Percentiles rank a stretch among this genome's conserved stretches.
phyloP scores from a whole-genome alignment of 495 filamentous ascomycete species.

The Penicilliopsis zonata region DNA sequence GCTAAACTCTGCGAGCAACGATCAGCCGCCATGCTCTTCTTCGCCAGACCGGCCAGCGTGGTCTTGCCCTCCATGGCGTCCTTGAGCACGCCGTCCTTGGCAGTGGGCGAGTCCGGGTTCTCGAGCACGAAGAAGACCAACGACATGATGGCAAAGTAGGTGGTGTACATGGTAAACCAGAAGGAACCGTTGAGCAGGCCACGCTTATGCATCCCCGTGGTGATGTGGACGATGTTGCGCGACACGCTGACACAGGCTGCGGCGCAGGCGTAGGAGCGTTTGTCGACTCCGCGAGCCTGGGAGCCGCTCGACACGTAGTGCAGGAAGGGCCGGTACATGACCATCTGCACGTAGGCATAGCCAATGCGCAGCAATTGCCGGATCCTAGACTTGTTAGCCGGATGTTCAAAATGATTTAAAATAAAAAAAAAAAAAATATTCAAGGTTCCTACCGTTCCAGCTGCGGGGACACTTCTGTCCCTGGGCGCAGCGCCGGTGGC shows the following conservation, averaged over 20 bases:
- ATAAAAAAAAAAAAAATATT: not conserved
- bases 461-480: constrained; percentile 58
- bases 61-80: constrained; percentile 77
- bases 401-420: not conserved
- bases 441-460: constrained; percentile 56
- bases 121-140: constrained; percentile 84
- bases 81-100: constrained; percentile 63
- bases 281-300: constrained; percentile 59
- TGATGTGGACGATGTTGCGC: constrained; percentile 89
- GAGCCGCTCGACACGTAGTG: constrained; percentile 78
- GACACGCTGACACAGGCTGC: constrained; percentile 87
- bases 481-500: constrained; percentile 61
- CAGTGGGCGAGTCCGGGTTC: constrained; percentile 65
- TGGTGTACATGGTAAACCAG: constrained; percentile 95
- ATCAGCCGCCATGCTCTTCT: constrained; percentile 80
- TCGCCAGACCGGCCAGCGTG: constrained; percentile 62
- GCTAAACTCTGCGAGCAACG: constrained; percentile 64
- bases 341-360: constrained; percentile 86
- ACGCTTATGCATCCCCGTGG: constrained; percentile 74
- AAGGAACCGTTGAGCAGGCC: constrained; percentile 78
- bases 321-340: constrained; percentile 89
- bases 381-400: constrained; percentile 40
- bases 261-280: constrained; percentile 81
- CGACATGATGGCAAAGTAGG: constrained; percentile 87
- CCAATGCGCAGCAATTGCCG: constrained; percentile 80